Conservation (phyloP, 1,139 yeast species). For the Pichia sp. region DNA sequence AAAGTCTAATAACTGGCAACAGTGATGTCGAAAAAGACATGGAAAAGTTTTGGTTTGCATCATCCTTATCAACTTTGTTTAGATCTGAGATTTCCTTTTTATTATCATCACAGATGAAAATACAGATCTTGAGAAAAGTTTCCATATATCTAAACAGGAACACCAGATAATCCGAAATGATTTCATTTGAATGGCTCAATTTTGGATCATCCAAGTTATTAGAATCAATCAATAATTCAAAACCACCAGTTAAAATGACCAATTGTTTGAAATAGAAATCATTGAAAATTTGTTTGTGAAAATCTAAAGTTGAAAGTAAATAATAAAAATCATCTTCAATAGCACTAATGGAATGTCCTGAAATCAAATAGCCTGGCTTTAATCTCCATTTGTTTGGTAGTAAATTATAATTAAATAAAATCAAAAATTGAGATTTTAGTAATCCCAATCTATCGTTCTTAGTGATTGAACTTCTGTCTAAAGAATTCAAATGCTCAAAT, state of each 20-base stretch:
- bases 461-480: constrained; percentile 28
- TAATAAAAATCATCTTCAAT: constrained; percentile 39
- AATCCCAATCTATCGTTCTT: constrained; percentile 32
- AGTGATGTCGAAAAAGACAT: constrained; percentile 26
- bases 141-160: constrained; percentile 35
- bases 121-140: constrained; percentile 28
- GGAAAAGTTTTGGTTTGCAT: constrained; percentile 12
- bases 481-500: constrained; percentile 27
- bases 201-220: constrained; percentile 19
- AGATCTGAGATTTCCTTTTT: neutral
- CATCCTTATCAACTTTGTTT: constrained; percentile 2
- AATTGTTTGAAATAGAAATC: constrained; percentile 34
- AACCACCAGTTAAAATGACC: constrained; percentile 32
- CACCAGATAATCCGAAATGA: constrained; percentile 30
- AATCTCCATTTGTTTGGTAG: constrained; percentile 33
- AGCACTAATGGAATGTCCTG: constrained; percentile 30
- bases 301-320: constrained; percentile 27
- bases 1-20: constrained; percentile 41
- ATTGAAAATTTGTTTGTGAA: constrained; percentile 29
- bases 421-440: constrained; percentile 31
- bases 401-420: constrained; percentile 28
- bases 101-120: constrained; percentile 23
- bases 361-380: constrained; percentile 29
- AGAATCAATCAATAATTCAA: constrained; percentile 31
- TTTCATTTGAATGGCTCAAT: constrained; percentile 22